Evolutionary conservation across 2,329 filamentous ascomycete genomes (phyloP), one percentile per base, ranked within the genome.

Genomic region (Alternaria sp.): DNA sequence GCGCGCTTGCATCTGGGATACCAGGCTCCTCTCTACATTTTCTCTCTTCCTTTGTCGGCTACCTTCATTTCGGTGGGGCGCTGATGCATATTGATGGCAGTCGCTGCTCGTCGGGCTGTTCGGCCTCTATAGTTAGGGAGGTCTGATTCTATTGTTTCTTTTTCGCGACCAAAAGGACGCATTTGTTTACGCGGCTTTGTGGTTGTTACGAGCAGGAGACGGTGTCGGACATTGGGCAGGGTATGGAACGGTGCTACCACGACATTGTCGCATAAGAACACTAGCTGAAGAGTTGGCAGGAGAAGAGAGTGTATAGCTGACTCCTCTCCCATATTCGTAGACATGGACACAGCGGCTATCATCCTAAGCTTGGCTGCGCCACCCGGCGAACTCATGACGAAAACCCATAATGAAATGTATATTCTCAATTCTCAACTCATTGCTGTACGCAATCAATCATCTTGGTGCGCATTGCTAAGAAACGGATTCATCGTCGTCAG

Each of bases 321-420:
- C 25, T 45, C 25, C 26, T 46, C 28, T 45, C 41, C 25, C 12
- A 46, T 18, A 43, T 46, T 44, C 47, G 37, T 55, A 28, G 56
- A 45, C 41, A 30, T 25, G 30, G 56, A 25, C 44, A 33, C 55
- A 33, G 30, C 50, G 44, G 44, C 56, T 55, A 54, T 44, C 55
- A 53, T 14, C 46, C 55, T 50, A 44, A 53, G 41, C 44, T 63
- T 58, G 51, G 46, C 44, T 44, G 33, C 49, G 57, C 50, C 50
- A 50, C 50, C 44, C 45, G 45, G 56, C 50, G 45, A 44, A 60
- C 30, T 55, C 21, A 63, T 43, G 60, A 61, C 58, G 37, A 50
- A 63, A 51, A 50, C 45, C 60, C 45, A 45, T 63, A 63, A 63
- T 60, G 56, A 63, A 63, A 63, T 60, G 60, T 63, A 60, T 60